Base-by-base conservation (phyloP, 768 basidiomycete genomes). In the Dioszegia hungarica region DNA sequence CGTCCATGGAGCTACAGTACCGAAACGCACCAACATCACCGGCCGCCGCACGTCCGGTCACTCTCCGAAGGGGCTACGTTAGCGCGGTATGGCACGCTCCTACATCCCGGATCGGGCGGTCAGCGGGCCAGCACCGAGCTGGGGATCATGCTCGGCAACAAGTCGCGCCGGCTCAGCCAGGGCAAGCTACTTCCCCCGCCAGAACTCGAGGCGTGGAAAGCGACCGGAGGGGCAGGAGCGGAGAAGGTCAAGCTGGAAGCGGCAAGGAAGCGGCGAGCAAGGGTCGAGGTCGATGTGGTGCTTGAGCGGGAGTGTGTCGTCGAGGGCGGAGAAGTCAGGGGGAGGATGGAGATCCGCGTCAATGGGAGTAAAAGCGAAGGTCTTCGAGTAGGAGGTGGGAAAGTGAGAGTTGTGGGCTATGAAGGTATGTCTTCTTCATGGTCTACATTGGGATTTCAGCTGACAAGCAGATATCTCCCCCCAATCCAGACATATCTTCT, bases 341-440 rank as follows among this genome's bases (percentile, higher is more conserved):
- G 92, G 2, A 77, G 80, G 37, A 78, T 92, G 75, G 82, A 85
- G 46, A 77, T 93, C 37, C 80, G 79, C 29, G 81, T 94, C 49
- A 79, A 82, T 44, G 80, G 81, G 25, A 67, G 79, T 27, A 82
- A 79, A 71, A 82, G 83, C 54, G 78, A 79, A 40, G 72, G 80
- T 1, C 78, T 82, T n/a, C 78, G 84, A 62, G 75, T 94, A 14
- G 84, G 84, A 36, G 84, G 81, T 34, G 88, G 85, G 3, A 93
- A 90, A 78, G 74, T 93, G 29, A 80, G 90, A 56, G 80, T 92
- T 20, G 81, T 93, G 50, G 90, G 92, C 3, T 91, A 90, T 71
- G 92, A 94, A 77, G 84, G 83, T 80, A 33, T 57, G 76, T 57
- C n/a, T 43, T 17, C 2, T 20, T 15, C 14, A 25, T 31, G 15